Conservation (phyloP, 805 yeast species). For the Blastobotrys terrestris region DNA sequence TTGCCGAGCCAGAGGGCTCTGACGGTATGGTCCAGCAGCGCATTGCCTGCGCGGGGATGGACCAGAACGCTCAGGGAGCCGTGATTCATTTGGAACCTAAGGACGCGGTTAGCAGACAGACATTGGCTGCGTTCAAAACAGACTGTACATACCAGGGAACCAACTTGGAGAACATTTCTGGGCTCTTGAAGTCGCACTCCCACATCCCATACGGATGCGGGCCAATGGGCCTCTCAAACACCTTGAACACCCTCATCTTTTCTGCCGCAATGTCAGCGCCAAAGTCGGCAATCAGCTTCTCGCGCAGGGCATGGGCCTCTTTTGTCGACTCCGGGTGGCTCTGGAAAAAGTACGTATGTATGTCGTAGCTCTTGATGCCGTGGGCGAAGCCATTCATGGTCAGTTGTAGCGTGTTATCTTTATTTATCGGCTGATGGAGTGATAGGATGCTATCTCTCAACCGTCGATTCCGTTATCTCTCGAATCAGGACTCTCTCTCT, state of each 20-base stretch:
- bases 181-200: slow-evolving; percentile 46
- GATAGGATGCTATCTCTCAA: no score
- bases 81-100: slow-evolving; percentile 50
- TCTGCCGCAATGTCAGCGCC: slow-evolving; percentile 37
- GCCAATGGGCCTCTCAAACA: slow-evolving; percentile 47
- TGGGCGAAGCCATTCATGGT: slow-evolving; percentile 1
- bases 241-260: slow-evolving; percentile 37
- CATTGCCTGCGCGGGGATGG: slow-evolving; percentile 45
- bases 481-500: no score
- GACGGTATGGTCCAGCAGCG: slow-evolving; percentile 43
- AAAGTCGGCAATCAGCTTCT: slow-evolving; percentile 37
- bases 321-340: slow-evolving; percentile 32
- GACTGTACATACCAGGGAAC: slow-evolving; percentile 43
- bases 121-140: no score
- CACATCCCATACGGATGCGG: slow-evolving; percentile 58
- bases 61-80: slow-evolving; percentile 47
- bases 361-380: slow-evolving; percentile 40
- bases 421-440: no score
- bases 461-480: no score
- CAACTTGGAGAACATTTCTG: slow-evolving; percentile 39
- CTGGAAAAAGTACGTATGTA: slow-evolving; percentile 49
- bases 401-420: no score
- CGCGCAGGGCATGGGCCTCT: slow-evolving; percentile 36
- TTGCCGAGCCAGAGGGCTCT: slow-evolving; percentile 57
- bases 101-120: no score